Percentiles rank a stretch among this genome's conserved stretches.
Conservation (phyloP, 345 rosid species). For the Eucalyptus cloeziana region DNA sequence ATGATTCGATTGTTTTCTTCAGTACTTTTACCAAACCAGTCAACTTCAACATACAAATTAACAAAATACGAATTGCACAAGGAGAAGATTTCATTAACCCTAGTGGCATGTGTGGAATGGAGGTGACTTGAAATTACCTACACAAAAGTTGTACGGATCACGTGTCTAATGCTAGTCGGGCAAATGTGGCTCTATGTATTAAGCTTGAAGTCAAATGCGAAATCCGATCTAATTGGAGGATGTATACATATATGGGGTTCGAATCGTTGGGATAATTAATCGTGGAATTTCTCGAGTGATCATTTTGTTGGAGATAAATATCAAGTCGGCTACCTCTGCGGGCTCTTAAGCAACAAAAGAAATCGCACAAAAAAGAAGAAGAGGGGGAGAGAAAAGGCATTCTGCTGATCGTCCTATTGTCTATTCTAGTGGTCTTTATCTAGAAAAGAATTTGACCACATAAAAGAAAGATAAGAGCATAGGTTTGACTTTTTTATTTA, state of each 20-base stretch:
- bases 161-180: no score
- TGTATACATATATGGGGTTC: no score
- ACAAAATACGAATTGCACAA: no score
- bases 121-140: no score
- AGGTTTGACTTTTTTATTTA: no score
- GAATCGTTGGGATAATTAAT: no score
- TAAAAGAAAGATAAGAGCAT: neutral
- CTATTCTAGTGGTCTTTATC: neutral
- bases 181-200: neutral
- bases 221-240: neutral
- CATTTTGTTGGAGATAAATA: neutral
- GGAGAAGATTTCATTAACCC: neutral
- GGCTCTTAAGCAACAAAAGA: neutral
- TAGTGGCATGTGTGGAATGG: no score
- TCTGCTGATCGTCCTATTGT: neutral
- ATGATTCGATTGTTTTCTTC: no score
- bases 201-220: neutral
- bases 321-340: neutral
- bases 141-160: no score
- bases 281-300: no score
- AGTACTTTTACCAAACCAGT: no score
- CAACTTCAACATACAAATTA: no score
- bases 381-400: fast-evolving
- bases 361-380: neutral
- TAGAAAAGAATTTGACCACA: neutral